Evolutionary conservation across 768 basidiomycete species (phyloP).

Genomic region (Flagelloscypha sp.): DNA sequence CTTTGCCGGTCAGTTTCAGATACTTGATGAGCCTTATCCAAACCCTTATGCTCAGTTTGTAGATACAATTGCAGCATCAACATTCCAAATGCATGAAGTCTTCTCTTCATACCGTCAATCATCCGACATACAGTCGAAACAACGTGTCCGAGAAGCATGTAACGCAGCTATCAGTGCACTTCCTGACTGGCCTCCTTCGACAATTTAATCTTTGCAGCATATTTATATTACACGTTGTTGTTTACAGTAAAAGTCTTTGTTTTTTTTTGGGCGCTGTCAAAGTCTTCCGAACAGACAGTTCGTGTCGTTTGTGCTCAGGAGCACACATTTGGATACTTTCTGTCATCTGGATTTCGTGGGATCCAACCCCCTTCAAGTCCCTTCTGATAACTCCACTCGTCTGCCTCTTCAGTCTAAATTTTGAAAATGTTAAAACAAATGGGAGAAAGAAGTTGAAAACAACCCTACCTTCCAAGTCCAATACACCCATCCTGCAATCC

Average conservation of each 20-base stretch:
- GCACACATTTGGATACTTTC: slow-evolving; percentile 59
- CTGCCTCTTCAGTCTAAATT: slow-evolving; percentile 51
- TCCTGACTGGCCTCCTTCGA: slow-evolving; percentile 64
- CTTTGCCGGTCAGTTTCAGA: slow-evolving; percentile 5
- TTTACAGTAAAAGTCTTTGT: background rate
- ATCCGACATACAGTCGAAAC: slow-evolving; percentile 60
- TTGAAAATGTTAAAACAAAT: background rate
- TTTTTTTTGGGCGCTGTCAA: slow-evolving; percentile 9
- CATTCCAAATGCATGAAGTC: slow-evolving; percentile 73
- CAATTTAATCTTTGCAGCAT: slow-evolving; percentile 21
- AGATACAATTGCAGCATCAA: slow-evolving; percentile 63
- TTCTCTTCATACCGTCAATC: slow-evolving; percentile 68
- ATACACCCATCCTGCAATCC: slow-evolving; percentile 62
- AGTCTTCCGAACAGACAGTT: slow-evolving; percentile 12
- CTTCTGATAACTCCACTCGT: slow-evolving; percentile 72
- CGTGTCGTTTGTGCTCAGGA: slow-evolving; percentile 15
- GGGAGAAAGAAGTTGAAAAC: slow-evolving; percentile 4
- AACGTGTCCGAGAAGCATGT: slow-evolving; percentile 67
- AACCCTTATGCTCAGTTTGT: slow-evolving; percentile 9
- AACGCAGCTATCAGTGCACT: slow-evolving; percentile 65
- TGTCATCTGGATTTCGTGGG: slow-evolving; percentile 58
- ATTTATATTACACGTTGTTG: slow-evolving; percentile 4
- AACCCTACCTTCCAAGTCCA: slow-evolving; percentile 70
- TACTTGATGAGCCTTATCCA: slow-evolving; percentile 7
- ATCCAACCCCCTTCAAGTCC: slow-evolving; percentile 75